Percentiles rank a stretch among this genome's conserved stretches.
Evolutionary conservation across 345 rosid species (phyloP).

Genomic region (Citrus hindsii): DNA sequence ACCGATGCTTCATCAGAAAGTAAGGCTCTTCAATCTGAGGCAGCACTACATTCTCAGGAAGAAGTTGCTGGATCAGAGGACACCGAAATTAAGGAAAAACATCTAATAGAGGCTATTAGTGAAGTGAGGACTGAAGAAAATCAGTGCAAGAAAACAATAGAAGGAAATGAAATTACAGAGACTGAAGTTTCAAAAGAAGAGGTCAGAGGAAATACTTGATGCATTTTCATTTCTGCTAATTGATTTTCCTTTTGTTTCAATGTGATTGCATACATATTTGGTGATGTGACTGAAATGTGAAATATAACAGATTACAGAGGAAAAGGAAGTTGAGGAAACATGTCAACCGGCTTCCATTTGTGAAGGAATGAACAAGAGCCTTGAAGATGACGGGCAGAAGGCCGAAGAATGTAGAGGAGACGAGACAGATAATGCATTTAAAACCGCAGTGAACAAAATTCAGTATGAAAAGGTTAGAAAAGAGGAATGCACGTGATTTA

Average conservation of each 20-base stretch:
- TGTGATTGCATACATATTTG: background rate
- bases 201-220: constrained; percentile 18
- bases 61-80: constrained; percentile 14
- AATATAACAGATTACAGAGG: constrained; percentile 27
- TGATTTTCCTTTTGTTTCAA: background rate
- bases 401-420: constrained; percentile 19
- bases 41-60: constrained; percentile 1
- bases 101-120: constrained; percentile 3
- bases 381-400: constrained; percentile 20
- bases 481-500: background rate
- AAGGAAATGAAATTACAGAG: constrained; percentile 17
- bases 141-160: constrained; percentile 13
- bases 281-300: background rate
- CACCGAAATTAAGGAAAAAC: constrained; percentile 10
- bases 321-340: constrained; percentile 23
- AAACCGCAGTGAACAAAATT: constrained; percentile 11
- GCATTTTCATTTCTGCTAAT: background rate
- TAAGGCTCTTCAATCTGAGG: constrained; percentile 7
- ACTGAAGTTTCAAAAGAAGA: constrained; percentile 32
- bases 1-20: constrained; percentile 9
- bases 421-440: background rate
- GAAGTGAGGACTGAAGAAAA: constrained; percentile 14
- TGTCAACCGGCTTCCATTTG: constrained; percentile 6
- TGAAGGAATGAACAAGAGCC: constrained; percentile 27
- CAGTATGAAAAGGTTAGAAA: constrained; percentile 36